Conservation (phyloP, 306 rosid genomes). For the Acacia melanoxylon region DNA sequence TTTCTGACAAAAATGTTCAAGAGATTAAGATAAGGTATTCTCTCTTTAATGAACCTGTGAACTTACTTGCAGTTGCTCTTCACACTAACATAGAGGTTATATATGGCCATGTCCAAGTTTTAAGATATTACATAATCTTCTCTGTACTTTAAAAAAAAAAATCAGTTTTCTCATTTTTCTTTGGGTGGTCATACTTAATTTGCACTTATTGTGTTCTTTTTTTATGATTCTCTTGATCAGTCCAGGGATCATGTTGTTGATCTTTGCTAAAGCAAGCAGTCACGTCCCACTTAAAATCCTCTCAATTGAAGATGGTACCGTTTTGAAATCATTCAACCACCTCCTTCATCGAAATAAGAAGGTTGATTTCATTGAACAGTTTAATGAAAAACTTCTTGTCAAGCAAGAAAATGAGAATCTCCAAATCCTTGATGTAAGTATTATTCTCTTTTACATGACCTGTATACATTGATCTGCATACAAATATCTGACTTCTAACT, state of each 20-base stretch:
- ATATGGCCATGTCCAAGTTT: slow-evolving; percentile 7
- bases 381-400: slow-evolving; percentile 98
- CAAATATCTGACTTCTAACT: slow-evolving; percentile 34
- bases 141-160: slow-evolving; percentile 4
- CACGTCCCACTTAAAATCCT: slow-evolving; percentile 96
- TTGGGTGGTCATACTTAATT: slow-evolving; percentile 25
- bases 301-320: slow-evolving; percentile 99
- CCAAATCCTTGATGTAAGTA: slow-evolving; percentile 92
- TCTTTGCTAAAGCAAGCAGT: slow-evolving; percentile 78
- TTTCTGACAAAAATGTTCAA: slow-evolving; percentile 95
- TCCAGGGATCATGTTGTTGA: slow-evolving; percentile 97
- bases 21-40: slow-evolving; percentile 96
- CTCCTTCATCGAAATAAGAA: slow-evolving; percentile 94
- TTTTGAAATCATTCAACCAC: slow-evolving; percentile 95
- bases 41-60: slow-evolving; percentile 28
- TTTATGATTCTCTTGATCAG: slow-evolving; percentile 46
- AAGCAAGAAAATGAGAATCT: slow-evolving; percentile 99
- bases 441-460: slow-evolving; percentile 9
- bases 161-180: neutral
- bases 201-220: slow-evolving; percentile 19
- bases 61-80: slow-evolving; percentile 12
- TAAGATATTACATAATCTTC: slow-evolving; percentile 19
- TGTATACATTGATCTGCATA: slow-evolving; percentile 19
- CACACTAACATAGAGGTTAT: slow-evolving; percentile 1
- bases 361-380: slow-evolving; percentile 99